phyloP scores from a whole-genome alignment of 305 asterid species.

The Rubia balearica region DNA sequence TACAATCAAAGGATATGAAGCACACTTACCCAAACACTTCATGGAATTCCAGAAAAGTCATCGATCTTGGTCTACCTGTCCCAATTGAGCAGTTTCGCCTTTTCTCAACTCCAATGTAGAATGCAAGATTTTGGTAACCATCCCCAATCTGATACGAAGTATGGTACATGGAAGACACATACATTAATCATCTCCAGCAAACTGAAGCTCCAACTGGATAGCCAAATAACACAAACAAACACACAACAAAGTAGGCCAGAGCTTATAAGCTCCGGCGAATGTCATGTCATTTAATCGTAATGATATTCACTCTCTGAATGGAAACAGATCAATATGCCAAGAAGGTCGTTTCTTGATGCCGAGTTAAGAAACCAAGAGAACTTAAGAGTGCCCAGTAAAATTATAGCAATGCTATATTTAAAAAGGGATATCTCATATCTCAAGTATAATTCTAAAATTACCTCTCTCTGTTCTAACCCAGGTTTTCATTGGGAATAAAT shows the following conservation, averaged over 20 bases:
- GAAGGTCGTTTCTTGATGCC: background rate
- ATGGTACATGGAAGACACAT: slow-evolving; percentile 6
- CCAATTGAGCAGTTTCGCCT: slow-evolving; percentile 70
- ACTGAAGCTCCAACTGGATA: background rate
- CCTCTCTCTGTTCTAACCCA: background rate
- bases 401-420: background rate
- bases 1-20: slow-evolving; percentile 2
- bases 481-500: slow-evolving; percentile 1
- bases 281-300: background rate
- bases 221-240: background rate
- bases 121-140: slow-evolving; percentile 34
- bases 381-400: background rate
- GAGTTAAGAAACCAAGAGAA: background rate
- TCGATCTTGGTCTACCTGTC: slow-evolving; percentile 44
- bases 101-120: slow-evolving; percentile 71
- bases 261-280: background rate
- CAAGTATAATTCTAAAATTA: background rate
- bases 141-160: slow-evolving; percentile 58
- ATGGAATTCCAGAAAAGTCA: slow-evolving; percentile 73
- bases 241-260: background rate
- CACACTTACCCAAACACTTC: slow-evolving; percentile 54
- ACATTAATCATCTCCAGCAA: background rate
- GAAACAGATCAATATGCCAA: background rate
- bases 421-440: background rate
- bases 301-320: background rate